Conservation (phyloP, 2,329 filamentous ascomycete genomes). For the Trichoderma koningiopsis region DNA sequence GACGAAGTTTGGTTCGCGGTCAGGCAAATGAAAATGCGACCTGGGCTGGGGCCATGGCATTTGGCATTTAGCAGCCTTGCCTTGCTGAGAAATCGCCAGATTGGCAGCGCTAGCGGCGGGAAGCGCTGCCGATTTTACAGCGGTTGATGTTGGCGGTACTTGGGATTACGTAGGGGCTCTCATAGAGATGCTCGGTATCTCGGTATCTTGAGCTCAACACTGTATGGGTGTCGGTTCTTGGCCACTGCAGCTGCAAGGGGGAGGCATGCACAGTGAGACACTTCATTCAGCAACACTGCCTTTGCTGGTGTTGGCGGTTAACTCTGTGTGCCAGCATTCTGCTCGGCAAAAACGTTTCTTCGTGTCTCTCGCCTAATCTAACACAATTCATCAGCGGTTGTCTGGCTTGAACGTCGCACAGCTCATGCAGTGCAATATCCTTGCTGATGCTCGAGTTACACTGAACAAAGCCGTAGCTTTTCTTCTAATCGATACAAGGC, state of each 20-base stretch:
- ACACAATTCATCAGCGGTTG: slow-evolving; percentile 9
- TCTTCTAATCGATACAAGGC: background rate
- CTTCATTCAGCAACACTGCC: background rate
- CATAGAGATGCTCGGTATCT: background rate
- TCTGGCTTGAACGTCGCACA: background rate
- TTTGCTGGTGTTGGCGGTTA: background rate
- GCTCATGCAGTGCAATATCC: background rate
- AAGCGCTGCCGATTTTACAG: background rate
- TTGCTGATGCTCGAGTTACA: background rate
- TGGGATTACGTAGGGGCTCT: background rate
- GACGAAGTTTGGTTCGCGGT: slow-evolving; percentile 7
- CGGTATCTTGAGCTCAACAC: background rate
- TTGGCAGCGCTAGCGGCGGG: slow-evolving; percentile 7
- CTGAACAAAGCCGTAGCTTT: background rate
- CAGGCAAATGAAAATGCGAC: background rate
- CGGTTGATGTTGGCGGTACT: background rate
- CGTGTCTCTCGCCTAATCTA: slow-evolving; percentile 12
- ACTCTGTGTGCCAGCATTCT: background rate
- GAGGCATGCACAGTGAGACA: slow-evolving; percentile 3
- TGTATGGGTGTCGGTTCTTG: background rate
- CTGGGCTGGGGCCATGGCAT: background rate
- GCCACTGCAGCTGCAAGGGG: background rate
- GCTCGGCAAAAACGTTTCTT: background rate
- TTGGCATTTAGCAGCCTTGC: background rate
- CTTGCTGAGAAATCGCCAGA: slow-evolving; percentile 19